Conservation (phyloP, 1,284 basidiomycete genomes). For the Trichosporon faecale region DNA sequence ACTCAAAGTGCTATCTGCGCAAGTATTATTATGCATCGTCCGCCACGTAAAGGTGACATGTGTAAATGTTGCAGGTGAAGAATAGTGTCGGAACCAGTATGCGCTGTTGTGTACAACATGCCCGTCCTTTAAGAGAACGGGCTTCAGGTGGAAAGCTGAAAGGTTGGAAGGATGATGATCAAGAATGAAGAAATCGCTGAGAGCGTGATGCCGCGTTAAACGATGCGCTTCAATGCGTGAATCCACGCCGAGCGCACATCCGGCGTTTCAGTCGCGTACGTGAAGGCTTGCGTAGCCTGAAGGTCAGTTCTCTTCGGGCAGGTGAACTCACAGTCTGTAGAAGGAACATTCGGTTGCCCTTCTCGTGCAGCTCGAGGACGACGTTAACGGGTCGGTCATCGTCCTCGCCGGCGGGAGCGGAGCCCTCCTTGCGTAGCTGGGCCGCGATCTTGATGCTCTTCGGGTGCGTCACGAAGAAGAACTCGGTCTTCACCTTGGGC, state of each 20-base stretch:
- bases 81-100: background rate
- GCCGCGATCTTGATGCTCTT: constrained; percentile 1
- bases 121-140: background rate
- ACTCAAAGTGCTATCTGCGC: no score
- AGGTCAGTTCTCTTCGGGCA: background rate
- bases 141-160: background rate
- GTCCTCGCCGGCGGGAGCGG: background rate
- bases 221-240: constrained; percentile 26
- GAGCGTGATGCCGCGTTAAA: background rate
- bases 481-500: constrained; percentile 24
- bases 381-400: constrained; percentile 24
- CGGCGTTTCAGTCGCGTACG: constrained; percentile 35
- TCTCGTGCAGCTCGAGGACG: constrained; percentile 41
- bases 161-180: background rate
- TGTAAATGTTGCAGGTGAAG: constrained; percentile 6
- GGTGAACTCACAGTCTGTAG: constrained; percentile 43
- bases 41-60: constrained; percentile 6
- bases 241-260: constrained; percentile 44
- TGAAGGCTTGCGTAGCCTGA: constrained; percentile 7
- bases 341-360: constrained; percentile 42
- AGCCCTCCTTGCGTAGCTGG: constrained; percentile 11
- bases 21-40: constrained; percentile 9
- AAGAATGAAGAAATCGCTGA: background rate
- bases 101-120: constrained; percentile 8
- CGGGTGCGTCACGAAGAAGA: constrained; percentile 21